These are phyloP conservation scores for Aspergillus bombycis DNA, from an alignment of 2,329 filamentous ascomycete species.

Conservation along the genomic window DNA sequence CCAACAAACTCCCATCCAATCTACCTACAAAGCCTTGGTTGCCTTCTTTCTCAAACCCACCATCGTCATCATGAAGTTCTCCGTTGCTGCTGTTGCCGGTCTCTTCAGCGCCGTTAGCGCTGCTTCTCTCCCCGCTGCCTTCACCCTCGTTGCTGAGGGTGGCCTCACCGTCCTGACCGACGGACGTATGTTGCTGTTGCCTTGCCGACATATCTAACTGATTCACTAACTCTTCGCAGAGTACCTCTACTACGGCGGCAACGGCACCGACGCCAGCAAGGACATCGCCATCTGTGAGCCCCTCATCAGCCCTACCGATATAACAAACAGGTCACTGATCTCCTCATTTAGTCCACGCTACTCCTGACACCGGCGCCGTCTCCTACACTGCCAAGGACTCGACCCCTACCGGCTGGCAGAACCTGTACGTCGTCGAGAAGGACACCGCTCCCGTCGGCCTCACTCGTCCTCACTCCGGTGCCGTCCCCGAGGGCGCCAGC, in stretches of 20 bases:
- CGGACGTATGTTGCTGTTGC: constrained; percentile 23
- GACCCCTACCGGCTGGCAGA: constrained; percentile 32
- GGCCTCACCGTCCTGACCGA: constrained; percentile 29
- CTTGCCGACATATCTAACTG: neutral
- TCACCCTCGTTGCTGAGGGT: constrained; percentile 33
- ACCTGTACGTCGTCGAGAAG: constrained; percentile 31
- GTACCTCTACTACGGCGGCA: constrained; percentile 26
- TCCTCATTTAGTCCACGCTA: constrained; percentile 16
- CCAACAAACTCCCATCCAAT: neutral
- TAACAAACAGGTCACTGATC: neutral
- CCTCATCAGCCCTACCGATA: too few relatives aligned
- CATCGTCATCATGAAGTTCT: constrained; percentile 31
- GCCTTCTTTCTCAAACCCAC: neutral
- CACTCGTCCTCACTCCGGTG: constrained; percentile 33
- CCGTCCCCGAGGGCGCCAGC: constrained; percentile 29
- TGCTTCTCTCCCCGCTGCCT: constrained; percentile 25
- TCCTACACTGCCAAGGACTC: constrained; percentile 27
- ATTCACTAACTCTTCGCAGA: constrained; percentile 15
- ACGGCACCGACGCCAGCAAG: constrained; percentile 19
- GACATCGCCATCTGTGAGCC: constrained; percentile 28
- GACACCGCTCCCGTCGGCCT: constrained; percentile 26
- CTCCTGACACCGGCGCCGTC: constrained; percentile 22
- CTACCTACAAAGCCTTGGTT: neutral
- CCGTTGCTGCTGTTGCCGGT: constrained; percentile 26
- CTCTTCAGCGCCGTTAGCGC: constrained; percentile 29